Evolutionary conservation across 306 rosid genomes (phyloP), one percentile per base, ranked within the genome.

Genomic region (Citrullus amarus): DNA sequence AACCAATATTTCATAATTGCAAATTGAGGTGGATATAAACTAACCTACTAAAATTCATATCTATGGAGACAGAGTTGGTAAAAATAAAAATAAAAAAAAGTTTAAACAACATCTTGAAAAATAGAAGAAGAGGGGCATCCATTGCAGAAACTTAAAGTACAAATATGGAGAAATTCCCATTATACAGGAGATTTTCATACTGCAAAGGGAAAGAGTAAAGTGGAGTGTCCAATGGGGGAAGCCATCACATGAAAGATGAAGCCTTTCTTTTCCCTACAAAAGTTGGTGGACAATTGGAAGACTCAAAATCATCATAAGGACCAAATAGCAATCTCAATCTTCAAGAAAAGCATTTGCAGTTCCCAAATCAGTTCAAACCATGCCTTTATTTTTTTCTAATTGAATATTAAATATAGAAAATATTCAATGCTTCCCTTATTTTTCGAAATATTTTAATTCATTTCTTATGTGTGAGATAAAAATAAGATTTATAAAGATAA

Each of bases 261-360:
- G 39, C 6, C 39, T 36, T 36, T 36, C 4, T 34, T 36, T 36
- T 36, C 39, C 39, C 39, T 5, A 36, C 6, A 36, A 36, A 36
- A 4, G 88, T 73, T 76, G 85, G 48, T 80, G 46, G 53, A 67
- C 39, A 67, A 6, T 16, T 34, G 46, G 36, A 32, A 32, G 22
- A 63, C 70, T 14, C 48, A 50, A 38, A 17, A 67, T 61, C 3
- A 36, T 32, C 28, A 67, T 16, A 39, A 39, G 25, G 50, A 69
- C 75, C 75, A 69, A 69, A 43, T 51, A 69, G 75, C 41, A 69
- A 69, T 69, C 75, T 69, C 75, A 43, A 41, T 43, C 55, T 69
- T 69, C 75, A 69, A 69, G 32, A 68, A 41, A 66, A 36, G 3
- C 51, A 16, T 38, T 16, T 30, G 11, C 15, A 48, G 3, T 15